phyloP scores from a whole-genome alignment of 2,329 filamentous ascomycete species.

The Sporothrix mexicana region DNA sequence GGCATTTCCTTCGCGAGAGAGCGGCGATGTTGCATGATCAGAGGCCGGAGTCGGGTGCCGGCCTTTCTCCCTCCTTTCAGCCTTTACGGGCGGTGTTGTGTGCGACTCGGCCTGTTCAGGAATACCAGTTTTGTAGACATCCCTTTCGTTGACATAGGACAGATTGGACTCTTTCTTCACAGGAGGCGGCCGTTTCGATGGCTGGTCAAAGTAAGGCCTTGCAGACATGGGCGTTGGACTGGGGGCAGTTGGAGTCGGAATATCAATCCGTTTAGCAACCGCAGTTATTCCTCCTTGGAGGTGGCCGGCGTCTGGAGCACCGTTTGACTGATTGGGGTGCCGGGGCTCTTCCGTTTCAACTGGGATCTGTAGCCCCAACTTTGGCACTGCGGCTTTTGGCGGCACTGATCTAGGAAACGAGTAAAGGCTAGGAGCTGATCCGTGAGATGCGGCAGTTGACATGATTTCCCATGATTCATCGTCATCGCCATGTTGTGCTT shows the following conservation, averaged over 20 bases:
- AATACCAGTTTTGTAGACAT: conserved; percentile 1
- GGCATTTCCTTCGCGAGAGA: not conserved
- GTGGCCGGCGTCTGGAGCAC: not conserved
- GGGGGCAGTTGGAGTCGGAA: conserved; percentile 46
- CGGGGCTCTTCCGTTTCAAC: no score
- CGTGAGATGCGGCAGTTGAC: not conserved
- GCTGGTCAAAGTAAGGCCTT: conserved; percentile 41
- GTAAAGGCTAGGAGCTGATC: not conserved
- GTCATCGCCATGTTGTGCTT: not conserved
- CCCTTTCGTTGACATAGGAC: conserved; percentile 13
- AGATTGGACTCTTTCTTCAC: not conserved
- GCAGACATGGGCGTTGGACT: conserved; percentile 44
- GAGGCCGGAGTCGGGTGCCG: not conserved
- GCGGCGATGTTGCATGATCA: conserved; percentile 27
- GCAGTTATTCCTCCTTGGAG: not conserved
- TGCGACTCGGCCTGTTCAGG: not conserved
- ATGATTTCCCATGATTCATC: conserved; percentile 17
- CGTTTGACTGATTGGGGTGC: not conserved
- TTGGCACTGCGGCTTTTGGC: not conserved
- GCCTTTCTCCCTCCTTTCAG: not conserved
- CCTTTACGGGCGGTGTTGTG: not conserved
- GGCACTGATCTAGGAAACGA: not conserved
- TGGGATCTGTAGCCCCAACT: conserved; percentile 12
- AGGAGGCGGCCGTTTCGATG: conserved; percentile 39
- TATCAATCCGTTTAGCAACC: not conserved